These are phyloP conservation scores for Cryptococcus sp. DNA, from an alignment of 1,284 basidiomycete genomes.

Conservation along the genomic window DNA sequence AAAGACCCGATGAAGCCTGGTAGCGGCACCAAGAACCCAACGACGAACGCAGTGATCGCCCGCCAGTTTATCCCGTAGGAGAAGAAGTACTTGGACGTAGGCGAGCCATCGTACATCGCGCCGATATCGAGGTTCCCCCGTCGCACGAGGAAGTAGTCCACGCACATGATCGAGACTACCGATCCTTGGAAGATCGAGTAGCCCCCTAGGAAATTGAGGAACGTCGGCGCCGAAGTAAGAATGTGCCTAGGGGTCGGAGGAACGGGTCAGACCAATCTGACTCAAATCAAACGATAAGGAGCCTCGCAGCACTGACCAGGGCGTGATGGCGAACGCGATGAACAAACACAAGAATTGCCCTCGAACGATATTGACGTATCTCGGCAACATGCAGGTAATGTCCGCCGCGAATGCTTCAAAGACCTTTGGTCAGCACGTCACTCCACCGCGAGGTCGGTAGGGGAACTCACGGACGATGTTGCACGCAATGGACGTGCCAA, in stretches of 20 bases:
- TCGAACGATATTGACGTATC: conserved; percentile 18
- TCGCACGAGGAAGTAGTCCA: conserved; percentile 19
- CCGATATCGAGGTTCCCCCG: conserved; percentile 17
- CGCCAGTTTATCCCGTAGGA: conserved; percentile 17
- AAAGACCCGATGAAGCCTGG: conserved; percentile 24
- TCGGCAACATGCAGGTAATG: conserved; percentile 17
- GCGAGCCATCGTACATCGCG: conserved; percentile 18
- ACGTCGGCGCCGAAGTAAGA: conserved; percentile 16
- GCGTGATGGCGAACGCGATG: conserved; percentile 19
- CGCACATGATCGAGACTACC: conserved; percentile 19
- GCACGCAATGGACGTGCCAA: conserved; percentile 20
- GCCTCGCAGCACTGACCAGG: conserved; percentile 7
- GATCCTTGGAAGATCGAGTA: conserved; percentile 24
- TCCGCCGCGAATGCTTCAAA: conserved; percentile 17
- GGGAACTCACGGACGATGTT: conserved; percentile 19
- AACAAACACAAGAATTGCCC: conserved; percentile 19
- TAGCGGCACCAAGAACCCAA: conserved; percentile 18
- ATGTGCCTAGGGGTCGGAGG: conserved; percentile 12
- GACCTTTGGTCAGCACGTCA: background rate
- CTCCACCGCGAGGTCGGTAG: background rate
- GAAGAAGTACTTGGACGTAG: conserved; percentile 15
- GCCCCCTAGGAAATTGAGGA: conserved; percentile 19
- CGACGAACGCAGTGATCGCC: conserved; percentile 13
- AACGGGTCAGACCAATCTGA: background rate
- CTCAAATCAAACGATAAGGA: background rate